These are phyloP conservation scores for Talaromyces piceae DNA, from an alignment of 2,329 filamentous ascomycete species.

Conservation along the genomic window DNA sequence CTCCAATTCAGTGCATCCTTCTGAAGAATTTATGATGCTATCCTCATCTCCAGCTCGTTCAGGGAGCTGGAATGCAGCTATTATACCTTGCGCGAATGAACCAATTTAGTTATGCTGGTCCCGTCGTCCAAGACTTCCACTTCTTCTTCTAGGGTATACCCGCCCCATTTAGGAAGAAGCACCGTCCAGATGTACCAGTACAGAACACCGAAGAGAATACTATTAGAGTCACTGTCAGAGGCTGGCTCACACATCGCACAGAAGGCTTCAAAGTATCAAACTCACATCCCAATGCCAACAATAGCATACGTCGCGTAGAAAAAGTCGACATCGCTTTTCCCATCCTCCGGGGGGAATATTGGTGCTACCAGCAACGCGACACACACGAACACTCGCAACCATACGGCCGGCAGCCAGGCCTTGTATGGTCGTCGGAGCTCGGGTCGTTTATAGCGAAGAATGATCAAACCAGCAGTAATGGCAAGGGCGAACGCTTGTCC, in stretches of 20 bases:
- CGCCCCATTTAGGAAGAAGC: conserved; percentile 50
- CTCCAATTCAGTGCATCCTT: no score
- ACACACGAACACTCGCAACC: conserved; percentile 48
- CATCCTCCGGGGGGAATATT: conserved; percentile 51
- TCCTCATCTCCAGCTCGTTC: no score
- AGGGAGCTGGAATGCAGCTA: not conserved
- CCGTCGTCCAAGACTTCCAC: conserved; percentile 56
- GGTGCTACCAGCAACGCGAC: conserved; percentile 52
- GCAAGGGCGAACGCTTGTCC: conserved; percentile 55
- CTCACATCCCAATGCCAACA: conserved; percentile 41
- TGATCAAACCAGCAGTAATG: conserved; percentile 51
- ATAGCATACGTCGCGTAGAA: conserved; percentile 49
- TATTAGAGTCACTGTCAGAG: conserved; percentile 23
- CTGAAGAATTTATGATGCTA: no score
- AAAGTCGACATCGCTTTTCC: conserved; percentile 39
- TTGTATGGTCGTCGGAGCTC: conserved; percentile 58
- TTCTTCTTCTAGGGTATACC: conserved; percentile 57
- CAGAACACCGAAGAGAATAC: conserved; percentile 49
- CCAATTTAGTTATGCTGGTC: conserved; percentile 56
- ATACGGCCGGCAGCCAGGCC: conserved; percentile 55
- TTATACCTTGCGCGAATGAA: conserved; percentile 17
- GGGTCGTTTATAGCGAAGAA: conserved; percentile 53
- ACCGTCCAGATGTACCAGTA: conserved; percentile 66
- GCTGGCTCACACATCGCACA: no score
- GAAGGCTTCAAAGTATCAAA: conserved; percentile 16